phyloP scores from a whole-genome alignment of 2,329 filamentous ascomycete species.

The Fusarium coicis region DNA sequence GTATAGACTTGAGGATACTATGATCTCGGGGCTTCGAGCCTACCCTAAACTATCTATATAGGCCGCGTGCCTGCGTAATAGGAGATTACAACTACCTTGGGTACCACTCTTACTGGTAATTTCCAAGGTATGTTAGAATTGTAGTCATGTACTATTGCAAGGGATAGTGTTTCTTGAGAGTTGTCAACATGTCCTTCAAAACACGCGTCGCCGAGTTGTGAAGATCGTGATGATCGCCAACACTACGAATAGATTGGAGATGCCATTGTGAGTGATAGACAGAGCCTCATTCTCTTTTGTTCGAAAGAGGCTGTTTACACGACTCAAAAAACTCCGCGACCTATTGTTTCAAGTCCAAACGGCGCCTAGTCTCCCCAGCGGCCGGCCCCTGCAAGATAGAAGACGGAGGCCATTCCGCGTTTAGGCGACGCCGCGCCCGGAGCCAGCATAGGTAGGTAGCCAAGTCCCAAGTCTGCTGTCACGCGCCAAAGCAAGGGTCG shows the following conservation, averaged over 20 bases:
- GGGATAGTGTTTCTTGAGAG: not conserved
- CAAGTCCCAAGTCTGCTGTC: slow-evolving; percentile 30
- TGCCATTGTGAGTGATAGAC: not conserved
- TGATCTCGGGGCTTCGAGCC: not conserved
- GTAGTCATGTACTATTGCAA: not conserved
- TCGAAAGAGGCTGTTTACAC: slow-evolving; percentile 4
- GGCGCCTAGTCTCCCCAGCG: slow-evolving; percentile 1
- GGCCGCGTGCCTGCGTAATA: not conserved
- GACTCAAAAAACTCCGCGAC: slow-evolving; percentile 3
- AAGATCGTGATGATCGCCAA: not conserved
- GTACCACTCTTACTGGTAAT: too few species aligned
- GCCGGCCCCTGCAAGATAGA: not conserved
- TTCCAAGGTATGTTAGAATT: not conserved
- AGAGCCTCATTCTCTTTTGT: not conserved
- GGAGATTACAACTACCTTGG: not conserved
- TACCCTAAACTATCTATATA: not conserved
- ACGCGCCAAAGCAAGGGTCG: slow-evolving; percentile 41
- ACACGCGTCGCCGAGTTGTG: not conserved
- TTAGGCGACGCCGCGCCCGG: slow-evolving; percentile 42
- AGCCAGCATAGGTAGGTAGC: slow-evolving; percentile 3
- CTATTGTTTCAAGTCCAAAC: slow-evolving; percentile 32
- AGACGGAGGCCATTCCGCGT: slow-evolving; percentile 39
- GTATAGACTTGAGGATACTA: slow-evolving; percentile 14
- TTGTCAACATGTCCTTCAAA: not conserved
- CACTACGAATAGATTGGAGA: not conserved